phyloP scores from a whole-genome alignment of 805 yeast genomes.

The Clavispora carvajalis region DNA sequence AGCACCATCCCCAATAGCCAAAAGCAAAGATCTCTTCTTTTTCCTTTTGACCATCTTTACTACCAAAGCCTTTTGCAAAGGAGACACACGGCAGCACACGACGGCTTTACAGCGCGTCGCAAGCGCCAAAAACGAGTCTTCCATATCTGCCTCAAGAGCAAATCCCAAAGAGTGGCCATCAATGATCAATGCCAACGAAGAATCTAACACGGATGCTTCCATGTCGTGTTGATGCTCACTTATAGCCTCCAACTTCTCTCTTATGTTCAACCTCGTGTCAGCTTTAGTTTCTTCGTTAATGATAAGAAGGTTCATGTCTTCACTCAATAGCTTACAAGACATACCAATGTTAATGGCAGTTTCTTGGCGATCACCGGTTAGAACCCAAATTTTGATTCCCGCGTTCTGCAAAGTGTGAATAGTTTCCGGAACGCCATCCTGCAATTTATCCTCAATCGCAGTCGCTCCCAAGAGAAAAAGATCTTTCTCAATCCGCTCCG shows the following conservation, averaged over 20 bases:
- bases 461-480: conserved; percentile 89
- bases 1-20: conserved; percentile 99
- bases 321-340: conserved; percentile 91
- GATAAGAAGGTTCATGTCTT: conserved; percentile 89
- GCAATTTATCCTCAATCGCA: conserved; percentile 95
- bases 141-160: conserved; percentile 80
- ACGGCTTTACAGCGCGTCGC: conserved; percentile 92
- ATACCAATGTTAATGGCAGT: conserved; percentile 98
- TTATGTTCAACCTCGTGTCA: conserved; percentile 68
- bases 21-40: conserved; percentile 59
- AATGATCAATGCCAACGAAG: conserved; percentile 81
- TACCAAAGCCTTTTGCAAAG: conserved; percentile 92
- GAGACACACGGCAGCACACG: conserved; percentile 96
- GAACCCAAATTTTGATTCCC: conserved; percentile 95
- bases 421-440: conserved; percentile 98
- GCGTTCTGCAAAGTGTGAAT: conserved; percentile 93
- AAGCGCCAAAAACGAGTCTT: conserved; percentile 69
- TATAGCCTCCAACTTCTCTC: conserved; percentile 72
- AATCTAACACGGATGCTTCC: conserved; percentile 52
- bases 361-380: conserved; percentile 98
- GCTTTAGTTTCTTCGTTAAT: conserved; percentile 81
- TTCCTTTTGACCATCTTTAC: conserved; percentile 89
- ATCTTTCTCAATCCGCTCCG: conserved; percentile 80
- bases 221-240: conserved; percentile 57
- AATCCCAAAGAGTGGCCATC: conserved; percentile 89